phyloP scores from a whole-genome alignment of 495 filamentous ascomycete species.

The Penicillium atrosanguineum region DNA sequence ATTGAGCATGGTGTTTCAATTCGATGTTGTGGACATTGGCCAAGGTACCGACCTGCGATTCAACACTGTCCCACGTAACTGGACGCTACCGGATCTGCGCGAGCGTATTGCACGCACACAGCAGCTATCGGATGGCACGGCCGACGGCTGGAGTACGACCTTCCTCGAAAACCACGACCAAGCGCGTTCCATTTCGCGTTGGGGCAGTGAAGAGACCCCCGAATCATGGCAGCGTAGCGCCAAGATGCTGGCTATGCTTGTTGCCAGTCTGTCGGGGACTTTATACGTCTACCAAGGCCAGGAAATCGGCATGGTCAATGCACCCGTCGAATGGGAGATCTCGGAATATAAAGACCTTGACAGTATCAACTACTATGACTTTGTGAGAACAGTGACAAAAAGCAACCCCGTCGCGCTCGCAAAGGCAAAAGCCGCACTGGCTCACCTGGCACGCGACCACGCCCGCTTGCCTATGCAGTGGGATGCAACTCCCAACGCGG shows the following conservation, averaged over 20 bases:
- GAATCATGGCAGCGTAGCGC: conserved; percentile 42
- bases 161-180: conserved; percentile 45
- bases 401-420: conserved; percentile 35
- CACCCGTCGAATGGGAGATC: conserved; percentile 39
- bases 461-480: conserved; percentile 63
- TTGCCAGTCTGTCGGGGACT: conserved; percentile 55
- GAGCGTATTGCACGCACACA: conserved; percentile 37
- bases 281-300: conserved; percentile 70
- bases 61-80: conserved; percentile 37
- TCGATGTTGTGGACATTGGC: conserved; percentile 51
- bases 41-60: conserved; percentile 36
- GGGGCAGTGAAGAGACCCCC: conserved; percentile 42
- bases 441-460: conserved; percentile 58
- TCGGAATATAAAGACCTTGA: conserved; percentile 55
- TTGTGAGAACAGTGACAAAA: conserved; percentile 19
- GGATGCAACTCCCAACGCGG: conserved; percentile 49
- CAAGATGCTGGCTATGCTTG: conserved; percentile 56
- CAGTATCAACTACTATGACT: conserved; percentile 49
- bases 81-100: conserved; percentile 41
- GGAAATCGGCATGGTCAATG: conserved; percentile 59
- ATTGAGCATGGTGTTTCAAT: conserved; percentile 57
- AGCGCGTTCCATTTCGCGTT: conserved; percentile 47
- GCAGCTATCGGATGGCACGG: conserved; percentile 40
- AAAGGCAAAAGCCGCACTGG: conserved; percentile 36
- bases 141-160: conserved; percentile 50